These are phyloP conservation scores for Hemerocallis citrina DNA, from an alignment of 106 monocot genomes.

Conservation along the genomic window DNA sequence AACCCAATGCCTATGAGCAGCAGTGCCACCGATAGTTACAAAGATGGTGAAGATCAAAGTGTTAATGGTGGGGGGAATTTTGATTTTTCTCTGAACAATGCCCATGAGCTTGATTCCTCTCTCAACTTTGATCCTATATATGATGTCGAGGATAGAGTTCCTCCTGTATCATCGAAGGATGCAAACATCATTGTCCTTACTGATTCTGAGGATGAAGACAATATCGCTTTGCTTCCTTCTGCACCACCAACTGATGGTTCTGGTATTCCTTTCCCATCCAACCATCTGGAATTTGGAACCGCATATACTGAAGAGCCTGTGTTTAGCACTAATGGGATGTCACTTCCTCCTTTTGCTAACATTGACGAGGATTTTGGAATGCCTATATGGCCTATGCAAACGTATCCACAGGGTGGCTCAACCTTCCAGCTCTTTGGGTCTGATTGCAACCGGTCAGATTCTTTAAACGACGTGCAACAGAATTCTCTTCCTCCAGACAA, in stretches of 20 bases:
- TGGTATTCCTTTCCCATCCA: constrained; percentile 7
- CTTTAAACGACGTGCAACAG: constrained; percentile 14
- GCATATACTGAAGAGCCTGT: constrained; percentile 21
- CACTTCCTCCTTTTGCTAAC: constrained; percentile 22
- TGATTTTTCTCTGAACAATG: constrained; percentile 37
- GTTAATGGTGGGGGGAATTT: constrained; percentile 44
- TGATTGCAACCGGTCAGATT: constrained; percentile 27
- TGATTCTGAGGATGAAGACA: constrained; percentile 77
- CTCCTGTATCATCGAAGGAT: constrained; percentile 21
- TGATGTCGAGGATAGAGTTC: constrained; percentile 17
- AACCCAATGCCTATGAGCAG: constrained; percentile 34
- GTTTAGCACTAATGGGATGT: constrained; percentile 17
- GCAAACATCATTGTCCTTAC: constrained; percentile 41
- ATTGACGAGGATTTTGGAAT: constrained; percentile 31
- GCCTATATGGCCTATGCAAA: constrained; percentile 35
- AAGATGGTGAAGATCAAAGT: constrained; percentile 56
- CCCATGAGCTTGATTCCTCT: constrained; percentile 40
- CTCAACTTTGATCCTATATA: constrained; percentile 27
- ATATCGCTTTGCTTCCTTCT: constrained; percentile 16
- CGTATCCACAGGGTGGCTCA: constrained; percentile 18
- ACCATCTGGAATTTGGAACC: constrained; percentile 28
- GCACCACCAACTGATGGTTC: constrained; percentile 2
- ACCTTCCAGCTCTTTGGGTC: constrained; percentile 38
- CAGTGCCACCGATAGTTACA: constrained; percentile 48
- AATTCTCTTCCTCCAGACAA: constrained; percentile 5